Evolutionary conservation across 2,329 filamentous ascomycete genomes (phyloP).

Genomic region (Arthrobotrys conoides): DNA sequence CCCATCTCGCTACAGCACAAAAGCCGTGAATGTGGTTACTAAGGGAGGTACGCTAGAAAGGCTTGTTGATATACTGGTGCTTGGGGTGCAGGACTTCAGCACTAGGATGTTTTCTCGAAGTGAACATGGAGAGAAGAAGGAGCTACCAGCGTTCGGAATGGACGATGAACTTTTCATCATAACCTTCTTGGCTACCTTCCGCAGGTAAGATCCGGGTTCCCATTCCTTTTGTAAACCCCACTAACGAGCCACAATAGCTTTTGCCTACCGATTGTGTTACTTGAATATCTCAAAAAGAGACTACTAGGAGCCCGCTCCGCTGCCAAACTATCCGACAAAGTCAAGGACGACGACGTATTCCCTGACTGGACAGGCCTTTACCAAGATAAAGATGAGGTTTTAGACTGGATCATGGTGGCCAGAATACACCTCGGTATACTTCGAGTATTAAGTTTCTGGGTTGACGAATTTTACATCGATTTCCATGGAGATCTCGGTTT

Average conservation of each 20-base stretch:
- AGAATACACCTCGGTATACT: slow-evolving; percentile 65
- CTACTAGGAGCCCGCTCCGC: slow-evolving; percentile 64
- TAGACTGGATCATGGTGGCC: slow-evolving; percentile 65
- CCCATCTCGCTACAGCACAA: slow-evolving; percentile 43
- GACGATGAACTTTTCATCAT: slow-evolving; percentile 65
- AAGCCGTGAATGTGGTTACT: slow-evolving; percentile 62
- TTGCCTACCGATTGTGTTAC: slow-evolving; percentile 64
- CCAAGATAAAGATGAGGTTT: slow-evolving; percentile 63
- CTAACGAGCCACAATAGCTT: slow-evolving; percentile 27
- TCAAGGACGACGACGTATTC: slow-evolving; percentile 65
- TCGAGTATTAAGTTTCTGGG: slow-evolving; percentile 64
- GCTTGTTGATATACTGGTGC: slow-evolving; percentile 64
- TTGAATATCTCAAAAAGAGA: slow-evolving; percentile 65
- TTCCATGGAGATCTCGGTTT: slow-evolving; percentile 64
- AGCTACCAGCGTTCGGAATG: slow-evolving; percentile 62
- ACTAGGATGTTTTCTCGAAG: slow-evolving; percentile 63
- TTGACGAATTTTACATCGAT: slow-evolving; percentile 64
- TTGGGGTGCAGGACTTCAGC: slow-evolving; percentile 64
- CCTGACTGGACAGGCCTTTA: slow-evolving; percentile 65
- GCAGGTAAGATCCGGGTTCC: slow-evolving; percentile 62
- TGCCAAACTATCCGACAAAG: slow-evolving; percentile 63
- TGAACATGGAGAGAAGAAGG: slow-evolving; percentile 46
- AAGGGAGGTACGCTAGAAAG: slow-evolving; percentile 64
- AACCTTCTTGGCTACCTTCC: slow-evolving; percentile 65
- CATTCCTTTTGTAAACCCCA: background rate